These are phyloP conservation scores for Lasiodiplodia gonubiensis DNA, from an alignment of 2,329 filamentous ascomycete species.

Conservation along the genomic window DNA sequence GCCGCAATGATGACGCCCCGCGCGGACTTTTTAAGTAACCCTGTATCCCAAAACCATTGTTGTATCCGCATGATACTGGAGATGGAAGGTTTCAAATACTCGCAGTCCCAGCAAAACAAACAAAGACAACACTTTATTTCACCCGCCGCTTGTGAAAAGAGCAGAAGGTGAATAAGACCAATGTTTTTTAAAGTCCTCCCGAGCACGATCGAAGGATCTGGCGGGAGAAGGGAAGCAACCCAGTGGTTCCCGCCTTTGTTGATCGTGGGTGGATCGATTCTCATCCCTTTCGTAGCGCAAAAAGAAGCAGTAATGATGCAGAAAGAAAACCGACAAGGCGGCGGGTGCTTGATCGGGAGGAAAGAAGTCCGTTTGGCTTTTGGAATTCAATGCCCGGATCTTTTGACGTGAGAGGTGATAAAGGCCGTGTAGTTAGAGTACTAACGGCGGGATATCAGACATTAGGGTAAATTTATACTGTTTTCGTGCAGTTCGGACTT, in stretches of 20 bases:
- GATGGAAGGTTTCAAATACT: not conserved
- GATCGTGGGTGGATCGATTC: not conserved
- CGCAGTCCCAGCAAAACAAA: not conserved
- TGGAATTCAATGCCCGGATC: not conserved
- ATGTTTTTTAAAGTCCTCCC: not conserved
- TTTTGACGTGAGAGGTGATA: slow-evolving; percentile 20
- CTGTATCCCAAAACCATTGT: not conserved
- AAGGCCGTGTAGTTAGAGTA: not conserved
- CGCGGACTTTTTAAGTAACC: not conserved
- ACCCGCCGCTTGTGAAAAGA: not conserved
- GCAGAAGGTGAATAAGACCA: not conserved
- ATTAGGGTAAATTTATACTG: slow-evolving; percentile 20
- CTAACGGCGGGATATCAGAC: slow-evolving; percentile 21
- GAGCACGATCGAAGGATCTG: not conserved
- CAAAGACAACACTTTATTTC: not conserved
- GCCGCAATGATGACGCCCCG: not conserved
- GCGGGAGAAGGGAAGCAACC: not conserved
- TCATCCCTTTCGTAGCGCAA: slow-evolving; percentile 12
- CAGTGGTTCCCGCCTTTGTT: not conserved
- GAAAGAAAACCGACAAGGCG: not conserved
- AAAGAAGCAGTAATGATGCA: slow-evolving; percentile 2
- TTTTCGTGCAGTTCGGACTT: slow-evolving; percentile 6
- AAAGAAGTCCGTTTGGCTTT: not conserved
- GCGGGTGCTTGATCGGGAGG: slow-evolving; percentile 9
- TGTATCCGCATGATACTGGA: not conserved